Evolutionary conservation across 2,329 filamentous ascomycete species (phyloP), one percentile per base, ranked within the genome.

Genomic region (Neospermospora avenae): DNA sequence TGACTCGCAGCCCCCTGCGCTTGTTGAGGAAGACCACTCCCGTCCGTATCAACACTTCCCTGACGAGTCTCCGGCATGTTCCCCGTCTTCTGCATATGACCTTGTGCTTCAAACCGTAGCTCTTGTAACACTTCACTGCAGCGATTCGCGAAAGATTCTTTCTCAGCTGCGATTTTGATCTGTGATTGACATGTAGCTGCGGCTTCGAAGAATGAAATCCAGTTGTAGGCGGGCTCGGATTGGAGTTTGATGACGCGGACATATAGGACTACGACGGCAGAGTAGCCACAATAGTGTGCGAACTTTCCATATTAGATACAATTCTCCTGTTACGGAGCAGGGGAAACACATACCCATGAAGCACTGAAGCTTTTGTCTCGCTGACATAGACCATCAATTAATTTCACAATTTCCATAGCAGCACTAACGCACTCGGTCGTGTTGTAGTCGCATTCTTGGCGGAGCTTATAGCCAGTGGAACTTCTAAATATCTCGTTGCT

Each of bases 211-310:
- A 60, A 57, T 3, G 25, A 41, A 14, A 51, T 58, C 55, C 56
- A 51, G 6, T 11, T 58, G n/a, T 39, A 31, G 13, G 52, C 22
- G 18, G 39, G 39, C 13, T 51, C 53, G 24, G 59, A 42, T 24
- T 60, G 63, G 11, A 75, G 74, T 55, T 77, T 75, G 45, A 77
- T 77, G 11, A 74, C 74, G 61, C 75, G 73, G 18, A 77, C 75
- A 20, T 77, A 77, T 3, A 75, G 71, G 41, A 76, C 75, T 7
- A 75, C 69, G 25, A 77, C 73, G 22, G 76, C 76, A 35, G 74
- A 76, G 59, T 77, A 77, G 39, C 72, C 73, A 8, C 76, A 74
- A 53, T 77, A 77, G 57, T 77, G 76, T 0, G 74, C 75, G 57
- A 77, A 77, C 76, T 75, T 54, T 68, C 3, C 34, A 7, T 35